Evolutionary conservation across 306 rosid genomes (phyloP).

Genomic region (Rosa chinensis): DNA sequence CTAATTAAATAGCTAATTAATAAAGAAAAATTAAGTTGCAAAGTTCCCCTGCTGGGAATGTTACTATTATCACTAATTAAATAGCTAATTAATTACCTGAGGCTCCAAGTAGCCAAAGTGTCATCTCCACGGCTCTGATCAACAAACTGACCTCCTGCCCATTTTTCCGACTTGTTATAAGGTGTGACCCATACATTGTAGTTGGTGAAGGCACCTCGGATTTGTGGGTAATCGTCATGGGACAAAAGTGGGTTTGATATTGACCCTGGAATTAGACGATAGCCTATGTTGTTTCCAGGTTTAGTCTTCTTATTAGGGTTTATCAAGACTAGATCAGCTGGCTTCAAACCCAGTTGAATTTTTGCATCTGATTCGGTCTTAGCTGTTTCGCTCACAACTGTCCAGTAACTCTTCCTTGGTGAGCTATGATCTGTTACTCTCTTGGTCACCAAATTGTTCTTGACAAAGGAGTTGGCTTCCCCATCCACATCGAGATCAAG

Average conservation of each 20-base stretch:
- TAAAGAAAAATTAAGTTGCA: no score
- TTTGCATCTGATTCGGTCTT: constrained; percentile 46
- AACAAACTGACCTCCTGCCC: constrained; percentile 51
- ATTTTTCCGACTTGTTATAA: constrained; percentile 65
- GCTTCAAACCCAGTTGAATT: constrained; percentile 31
- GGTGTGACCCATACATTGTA: constrained; percentile 67
- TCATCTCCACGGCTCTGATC: constrained; percentile 63
- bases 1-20: no score
- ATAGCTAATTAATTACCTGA: constrained; percentile 9
- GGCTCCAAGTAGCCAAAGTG: constrained; percentile 47
- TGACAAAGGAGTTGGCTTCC: constrained; percentile 50
- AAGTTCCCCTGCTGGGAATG: no score
- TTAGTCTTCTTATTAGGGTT: constrained; percentile 61
- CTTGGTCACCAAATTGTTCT: constrained; percentile 43
- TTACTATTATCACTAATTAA: no score
- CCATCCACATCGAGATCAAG: constrained; percentile 70
- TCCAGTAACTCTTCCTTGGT: constrained; percentile 67
- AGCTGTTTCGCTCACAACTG: constrained; percentile 20
- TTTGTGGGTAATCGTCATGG: constrained; percentile 61
- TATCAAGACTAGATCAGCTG: constrained; percentile 43
- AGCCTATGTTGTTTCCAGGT: constrained; percentile 51
- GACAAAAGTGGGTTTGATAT: constrained; percentile 38
- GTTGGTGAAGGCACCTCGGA: constrained; percentile 56
- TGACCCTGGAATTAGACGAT: constrained; percentile 50
- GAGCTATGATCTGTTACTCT: constrained; percentile 39